Evolutionary conservation across 1,284 basidiomycete species (phyloP).

Genomic region (Vanrija humicola): DNA sequence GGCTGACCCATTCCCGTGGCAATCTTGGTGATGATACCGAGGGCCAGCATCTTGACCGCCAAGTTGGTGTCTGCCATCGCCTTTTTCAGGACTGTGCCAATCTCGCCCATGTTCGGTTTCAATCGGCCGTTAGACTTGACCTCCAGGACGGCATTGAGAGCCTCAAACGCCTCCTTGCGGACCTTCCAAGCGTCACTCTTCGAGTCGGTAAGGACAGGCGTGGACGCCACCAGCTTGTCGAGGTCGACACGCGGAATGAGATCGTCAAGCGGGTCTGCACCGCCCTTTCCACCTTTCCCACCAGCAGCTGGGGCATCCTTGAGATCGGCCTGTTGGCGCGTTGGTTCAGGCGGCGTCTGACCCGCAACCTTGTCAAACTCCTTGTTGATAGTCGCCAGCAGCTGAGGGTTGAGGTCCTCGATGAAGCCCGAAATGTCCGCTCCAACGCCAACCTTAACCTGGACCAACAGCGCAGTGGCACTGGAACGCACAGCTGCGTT

Average conservation of each 20-base stretch:
- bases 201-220: constrained; percentile 72
- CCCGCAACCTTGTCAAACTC: constrained; percentile 95
- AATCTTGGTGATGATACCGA: constrained; percentile 85
- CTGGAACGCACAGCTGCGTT: constrained; percentile 91
- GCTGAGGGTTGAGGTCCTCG: constrained; percentile 90
- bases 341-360: constrained; percentile 73
- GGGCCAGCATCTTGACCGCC: constrained; percentile 80
- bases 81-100: constrained; percentile 80
- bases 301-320: constrained; percentile 51
- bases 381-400: constrained; percentile 81
- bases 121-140: constrained; percentile 87
- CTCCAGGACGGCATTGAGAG: constrained; percentile 75
- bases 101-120: constrained; percentile 91
- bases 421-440: constrained; percentile 86
- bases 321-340: constrained; percentile 69
- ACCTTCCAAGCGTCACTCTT: constrained; percentile 96
- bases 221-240: constrained; percentile 79
- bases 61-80: constrained; percentile 92
- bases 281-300: constrained; percentile 50
- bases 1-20: constrained; percentile 91
- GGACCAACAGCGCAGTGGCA: constrained; percentile 91
- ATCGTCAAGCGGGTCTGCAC: constrained; percentile 77
- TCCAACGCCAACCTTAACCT: constrained; percentile 87
- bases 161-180: constrained; percentile 91
- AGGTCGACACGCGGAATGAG: constrained; percentile 93